These are phyloP conservation scores for Microsporum canis DNA, from an alignment of 2,329 filamentous ascomycete species.

Conservation along the genomic window DNA sequence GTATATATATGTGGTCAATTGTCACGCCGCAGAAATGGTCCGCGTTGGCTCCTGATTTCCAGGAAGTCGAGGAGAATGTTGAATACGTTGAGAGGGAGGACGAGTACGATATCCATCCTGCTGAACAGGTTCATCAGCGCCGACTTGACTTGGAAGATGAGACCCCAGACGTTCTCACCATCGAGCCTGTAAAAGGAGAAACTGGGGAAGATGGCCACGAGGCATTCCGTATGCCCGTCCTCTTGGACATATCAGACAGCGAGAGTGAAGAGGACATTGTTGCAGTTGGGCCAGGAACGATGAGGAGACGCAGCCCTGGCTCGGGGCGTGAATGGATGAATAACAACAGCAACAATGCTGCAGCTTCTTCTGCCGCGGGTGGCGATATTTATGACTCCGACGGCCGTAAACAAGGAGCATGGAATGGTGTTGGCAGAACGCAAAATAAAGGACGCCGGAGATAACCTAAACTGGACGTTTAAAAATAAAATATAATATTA, in stretches of 20 bases:
- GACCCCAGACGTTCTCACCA: conserved; percentile 75
- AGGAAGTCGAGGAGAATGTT: conserved; percentile 94
- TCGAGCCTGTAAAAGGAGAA: conserved; percentile 55
- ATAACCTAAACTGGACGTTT: conserved; percentile 9
- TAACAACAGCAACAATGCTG: conserved; percentile 23
- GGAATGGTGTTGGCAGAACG: conserved; percentile 12
- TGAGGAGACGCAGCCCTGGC: conserved; percentile 73
- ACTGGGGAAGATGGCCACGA: conserved; percentile 43
- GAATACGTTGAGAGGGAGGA: conserved; percentile 93
- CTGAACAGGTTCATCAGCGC: conserved; percentile 86
- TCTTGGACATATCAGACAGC: conserved; percentile 85
- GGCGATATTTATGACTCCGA: conserved; percentile 6
- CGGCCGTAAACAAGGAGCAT: neutral
- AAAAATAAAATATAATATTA: neutral
- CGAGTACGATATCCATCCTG: conserved; percentile 94
- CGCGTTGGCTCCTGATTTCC: conserved; percentile 89
- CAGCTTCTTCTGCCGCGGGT: conserved; percentile 14
- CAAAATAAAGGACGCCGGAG: conserved; percentile 24
- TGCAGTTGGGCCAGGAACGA: conserved; percentile 61
- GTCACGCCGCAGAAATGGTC: conserved; percentile 95
- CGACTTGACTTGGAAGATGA: conserved; percentile 87
- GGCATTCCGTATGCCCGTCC: conserved; percentile 79
- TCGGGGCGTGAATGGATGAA: conserved; percentile 55
- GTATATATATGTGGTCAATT: conserved; percentile 93
- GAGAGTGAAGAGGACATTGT: conserved; percentile 87